Conservation (phyloP, 2,329 filamentous ascomycete species). For the Colletotrichum costaricense region DNA sequence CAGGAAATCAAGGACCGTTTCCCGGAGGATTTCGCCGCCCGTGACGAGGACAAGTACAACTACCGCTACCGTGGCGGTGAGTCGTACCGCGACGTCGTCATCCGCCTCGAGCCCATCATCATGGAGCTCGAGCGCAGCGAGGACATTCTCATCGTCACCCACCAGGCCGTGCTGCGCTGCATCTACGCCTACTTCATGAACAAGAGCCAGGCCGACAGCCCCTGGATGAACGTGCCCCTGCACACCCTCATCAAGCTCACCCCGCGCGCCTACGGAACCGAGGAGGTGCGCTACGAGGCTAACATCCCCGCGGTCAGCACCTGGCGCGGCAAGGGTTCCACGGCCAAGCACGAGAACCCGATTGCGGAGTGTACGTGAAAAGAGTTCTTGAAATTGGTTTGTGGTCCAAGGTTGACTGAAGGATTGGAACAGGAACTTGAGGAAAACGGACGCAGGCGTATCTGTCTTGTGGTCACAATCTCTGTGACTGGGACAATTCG, state of each 20-base stretch:
- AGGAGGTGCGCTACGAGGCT: constrained; percentile 87
- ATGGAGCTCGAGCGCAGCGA: constrained; percentile 98
- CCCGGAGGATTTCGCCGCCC: constrained; percentile 93
- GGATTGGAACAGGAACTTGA: background rate
- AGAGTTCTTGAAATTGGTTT: background rate
- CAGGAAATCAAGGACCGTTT: constrained; percentile 92
- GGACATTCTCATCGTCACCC: constrained; percentile 97
- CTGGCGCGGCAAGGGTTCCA: constrained; percentile 93
- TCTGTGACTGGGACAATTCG: background rate
- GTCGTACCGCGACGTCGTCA: constrained; percentile 95
- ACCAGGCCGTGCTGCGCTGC: constrained; percentile 95
- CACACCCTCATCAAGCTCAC: constrained; percentile 98
- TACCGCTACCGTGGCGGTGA: constrained; percentile 98
- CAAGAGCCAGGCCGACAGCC: constrained; percentile 89
- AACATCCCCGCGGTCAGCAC: constrained; percentile 97
- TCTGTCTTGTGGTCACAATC: background rate
- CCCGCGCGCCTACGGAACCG: constrained; percentile 91
- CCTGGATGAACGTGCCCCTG: constrained; percentile 98
- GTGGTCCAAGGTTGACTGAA: constrained; percentile 9
- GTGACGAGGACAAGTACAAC: constrained; percentile 99
- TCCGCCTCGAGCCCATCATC: constrained; percentile 97
- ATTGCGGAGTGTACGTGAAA: constrained; percentile 44
- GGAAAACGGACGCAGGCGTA: background rate
- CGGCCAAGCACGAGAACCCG: constrained; percentile 85
- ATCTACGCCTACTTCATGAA: constrained; percentile 99